Evolutionary conservation across 2,329 filamentous ascomycete species (phyloP).

Genomic region (Colletotrichum tanaceti): DNA sequence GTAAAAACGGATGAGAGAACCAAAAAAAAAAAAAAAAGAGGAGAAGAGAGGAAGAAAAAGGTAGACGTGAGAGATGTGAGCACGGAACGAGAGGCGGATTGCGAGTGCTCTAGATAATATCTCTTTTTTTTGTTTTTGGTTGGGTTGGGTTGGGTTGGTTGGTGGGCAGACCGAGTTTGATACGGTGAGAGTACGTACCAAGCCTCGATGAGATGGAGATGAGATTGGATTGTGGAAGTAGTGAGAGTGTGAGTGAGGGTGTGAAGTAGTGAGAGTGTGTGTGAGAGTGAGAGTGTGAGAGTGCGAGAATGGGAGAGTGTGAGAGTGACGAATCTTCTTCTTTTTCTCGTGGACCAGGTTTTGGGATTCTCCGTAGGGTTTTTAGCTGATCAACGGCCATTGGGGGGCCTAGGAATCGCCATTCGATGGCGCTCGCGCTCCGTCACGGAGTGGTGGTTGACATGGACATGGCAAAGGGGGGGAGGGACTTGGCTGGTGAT

Average conservation of each 20-base stretch:
- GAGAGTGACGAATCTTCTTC: constrained; percentile 36
- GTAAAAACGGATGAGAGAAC: neutral
- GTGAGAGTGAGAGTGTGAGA: too few relatives aligned
- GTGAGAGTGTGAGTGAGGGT: neutral
- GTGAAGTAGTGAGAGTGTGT: too few relatives aligned
- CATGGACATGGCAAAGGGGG: too few relatives aligned
- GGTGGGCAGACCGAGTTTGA: constrained; percentile 35
- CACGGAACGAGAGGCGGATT: constrained; percentile 36
- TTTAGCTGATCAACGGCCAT: constrained; percentile 36
- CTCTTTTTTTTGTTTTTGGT: neutral
- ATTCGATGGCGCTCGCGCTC: constrained; percentile 35
- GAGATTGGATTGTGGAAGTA: too few relatives aligned
- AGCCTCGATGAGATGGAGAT: constrained; percentile 38
- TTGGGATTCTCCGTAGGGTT: constrained; percentile 33
- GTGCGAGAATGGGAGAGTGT: too few relatives aligned
- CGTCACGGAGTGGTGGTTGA: constrained; percentile 35
- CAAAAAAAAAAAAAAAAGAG: too few relatives aligned
- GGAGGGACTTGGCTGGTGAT: constrained; percentile 40
- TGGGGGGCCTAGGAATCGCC: constrained; percentile 7
- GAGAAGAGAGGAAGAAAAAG: neutral
- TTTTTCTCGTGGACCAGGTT: neutral
- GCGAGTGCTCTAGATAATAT: constrained; percentile 33
- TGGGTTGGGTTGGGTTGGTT: constrained; percentile 11
- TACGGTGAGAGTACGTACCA: constrained; percentile 36
- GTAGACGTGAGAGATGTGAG: constrained; percentile 16